Evolutionary conservation across 1,284 basidiomycete genomes (phyloP), one percentile per base, ranked within the genome.

Genomic region (Rugosomyces carneus): DNA sequence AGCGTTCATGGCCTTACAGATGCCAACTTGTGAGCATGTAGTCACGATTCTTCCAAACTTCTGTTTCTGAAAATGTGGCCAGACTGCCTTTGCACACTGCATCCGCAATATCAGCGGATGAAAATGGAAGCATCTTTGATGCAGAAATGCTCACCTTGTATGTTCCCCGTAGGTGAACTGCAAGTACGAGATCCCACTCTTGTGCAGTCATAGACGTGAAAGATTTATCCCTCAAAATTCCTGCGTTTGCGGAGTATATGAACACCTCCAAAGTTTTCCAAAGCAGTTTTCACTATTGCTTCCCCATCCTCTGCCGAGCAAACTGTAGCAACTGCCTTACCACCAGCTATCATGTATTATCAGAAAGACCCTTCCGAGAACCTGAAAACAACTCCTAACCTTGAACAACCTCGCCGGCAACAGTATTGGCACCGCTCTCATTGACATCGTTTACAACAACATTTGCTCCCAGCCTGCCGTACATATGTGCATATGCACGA

Each of bases 31-130:
- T 4, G 94, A 98, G 48, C 85, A 82, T 21, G 94, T 98, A 44
- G 91, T 96, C 48, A 99, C 78, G 60, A 99, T 95, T 48, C 96
- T 84, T 26, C 96, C 95, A 63, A 88, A 98, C 69, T 93, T 94
- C 64, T 99, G 96, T 70, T 95, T 89, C 67, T 89, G 85, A 78
- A 99, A 97, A 60, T 93, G 75, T 2, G 95, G 93, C 96, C 94
- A 99, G 29, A 92, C 89, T 10, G 95, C 95, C 64, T 96, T 92
- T 47, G 83, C 86, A 58, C 89, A 91, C 84, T 89, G 46, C 16
- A 19, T 35, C 11, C 24, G 18, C 16, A 1, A 9, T 8, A 23
- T 40, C 13, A n/a, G n/a, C 20, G 5, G 3, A 24, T 41, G 21
- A 21, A 19, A 16, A 24, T 10, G 23, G 18, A n/a, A 45, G 41